phyloP scores from a whole-genome alignment of 1,139 yeast genomes.

The Taphrina wiesneri region DNA sequence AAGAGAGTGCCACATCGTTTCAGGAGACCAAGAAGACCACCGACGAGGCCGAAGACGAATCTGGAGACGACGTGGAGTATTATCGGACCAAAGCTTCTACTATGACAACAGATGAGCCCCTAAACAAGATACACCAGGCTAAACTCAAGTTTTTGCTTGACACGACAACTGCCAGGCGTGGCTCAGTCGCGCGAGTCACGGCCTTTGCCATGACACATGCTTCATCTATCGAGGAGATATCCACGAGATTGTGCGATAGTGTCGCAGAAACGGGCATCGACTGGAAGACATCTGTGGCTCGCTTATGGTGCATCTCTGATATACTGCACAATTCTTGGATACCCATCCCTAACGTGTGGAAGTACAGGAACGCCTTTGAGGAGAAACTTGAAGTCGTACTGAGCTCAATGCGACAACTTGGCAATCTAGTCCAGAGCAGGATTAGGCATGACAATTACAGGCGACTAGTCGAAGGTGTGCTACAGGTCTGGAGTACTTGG shows the following conservation, averaged over 20 bases:
- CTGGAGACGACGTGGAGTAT: slow-evolving; percentile 7
- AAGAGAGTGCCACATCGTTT: neutral
- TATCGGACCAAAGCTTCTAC: neutral
- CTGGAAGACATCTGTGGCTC: slow-evolving; percentile 40
- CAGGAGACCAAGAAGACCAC: neutral
- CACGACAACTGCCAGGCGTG: slow-evolving; percentile 37
- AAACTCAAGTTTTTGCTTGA: slow-evolving; percentile 34
- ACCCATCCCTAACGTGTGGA: slow-evolving; percentile 40
- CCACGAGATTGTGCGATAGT: slow-evolving; percentile 40
- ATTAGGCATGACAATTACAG: slow-evolving; percentile 37
- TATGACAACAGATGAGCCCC: neutral
- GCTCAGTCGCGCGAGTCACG: slow-evolving; percentile 44
- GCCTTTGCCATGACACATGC: slow-evolving; percentile 44
- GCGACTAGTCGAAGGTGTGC: slow-evolving; percentile 36
- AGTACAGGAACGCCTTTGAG: slow-evolving; percentile 38
- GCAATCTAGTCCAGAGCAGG: slow-evolving; percentile 37
- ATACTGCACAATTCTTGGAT: slow-evolving; percentile 42
- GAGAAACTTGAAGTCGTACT: slow-evolving; percentile 34
- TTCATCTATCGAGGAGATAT: slow-evolving; percentile 40
- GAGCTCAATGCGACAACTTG: slow-evolving; percentile 30
- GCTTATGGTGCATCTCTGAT: slow-evolving; percentile 44
- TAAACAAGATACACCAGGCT: neutral
- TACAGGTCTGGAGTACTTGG: slow-evolving; percentile 40
- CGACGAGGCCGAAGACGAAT: slow-evolving; percentile 14
- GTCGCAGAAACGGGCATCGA: slow-evolving; percentile 37